These are phyloP conservation scores for Ambrosia trifida DNA, from an alignment of 129 eudicot genomes.

Conservation along the genomic window DNA sequence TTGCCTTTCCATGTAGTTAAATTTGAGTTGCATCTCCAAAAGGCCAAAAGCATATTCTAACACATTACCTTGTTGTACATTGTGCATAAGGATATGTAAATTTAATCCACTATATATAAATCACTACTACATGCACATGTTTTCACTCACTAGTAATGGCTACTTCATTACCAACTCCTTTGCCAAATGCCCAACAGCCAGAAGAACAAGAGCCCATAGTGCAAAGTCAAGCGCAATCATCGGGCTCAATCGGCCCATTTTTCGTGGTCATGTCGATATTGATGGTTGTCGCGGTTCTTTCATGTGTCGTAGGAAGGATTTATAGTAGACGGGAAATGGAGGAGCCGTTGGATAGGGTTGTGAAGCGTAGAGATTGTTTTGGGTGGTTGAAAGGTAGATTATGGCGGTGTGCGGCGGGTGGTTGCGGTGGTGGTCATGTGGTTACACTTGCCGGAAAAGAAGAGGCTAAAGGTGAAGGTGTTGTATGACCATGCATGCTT, in stretches of 20 bases:
- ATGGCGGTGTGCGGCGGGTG: conserved; percentile 22
- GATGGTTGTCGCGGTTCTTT: conserved; percentile 43
- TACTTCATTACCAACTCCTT: conserved; percentile 34
- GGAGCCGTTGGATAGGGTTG: conserved; percentile 38
- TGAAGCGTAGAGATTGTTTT: conserved; percentile 36
- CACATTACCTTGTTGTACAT: conserved; percentile 16
- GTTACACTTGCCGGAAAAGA: conserved; percentile 33
- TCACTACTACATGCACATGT: not conserved
- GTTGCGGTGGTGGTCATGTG: conserved; percentile 31
- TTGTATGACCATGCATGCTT: conserved; percentile 13
- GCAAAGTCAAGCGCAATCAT: conserved; percentile 17
- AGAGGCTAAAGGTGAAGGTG: conserved; percentile 34
- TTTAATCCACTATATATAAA: conserved; percentile 18
- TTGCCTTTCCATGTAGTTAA: conserved; percentile 52
- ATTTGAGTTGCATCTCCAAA: conserved; percentile 30
- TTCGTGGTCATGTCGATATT: conserved; percentile 52
- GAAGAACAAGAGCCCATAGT: conserved; percentile 35
- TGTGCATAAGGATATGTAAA: conserved; percentile 10
- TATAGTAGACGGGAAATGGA: conserved; percentile 25
- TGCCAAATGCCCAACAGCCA: conserved; percentile 41
- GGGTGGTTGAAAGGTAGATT: conserved; percentile 46
- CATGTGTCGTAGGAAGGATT: conserved; percentile 53
- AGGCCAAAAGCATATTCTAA: conserved; percentile 27
- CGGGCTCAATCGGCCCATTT: conserved; percentile 57
- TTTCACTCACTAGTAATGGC: conserved; percentile 33